Conservation (phyloP, 345 rosid species). For the Balakata baccata region DNA sequence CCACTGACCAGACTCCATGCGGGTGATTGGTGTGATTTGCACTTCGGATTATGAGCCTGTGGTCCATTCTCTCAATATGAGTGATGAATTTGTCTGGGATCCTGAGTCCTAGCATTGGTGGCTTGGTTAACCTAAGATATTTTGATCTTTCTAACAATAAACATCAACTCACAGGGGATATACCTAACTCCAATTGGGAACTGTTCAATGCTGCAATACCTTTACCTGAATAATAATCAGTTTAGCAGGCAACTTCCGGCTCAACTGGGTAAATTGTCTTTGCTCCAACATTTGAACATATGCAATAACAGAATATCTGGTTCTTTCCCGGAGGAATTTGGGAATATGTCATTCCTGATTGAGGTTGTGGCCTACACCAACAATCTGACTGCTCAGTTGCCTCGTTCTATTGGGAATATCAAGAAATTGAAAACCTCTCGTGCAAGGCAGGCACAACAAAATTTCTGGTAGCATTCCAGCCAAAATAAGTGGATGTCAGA, state of each 20-base stretch:
- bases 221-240: conserved; percentile 56
- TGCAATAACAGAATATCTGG: conserved; percentile 46
- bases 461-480: conserved; percentile 70
- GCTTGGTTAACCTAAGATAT: conserved; percentile 26
- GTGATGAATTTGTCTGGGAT: conserved; percentile 57
- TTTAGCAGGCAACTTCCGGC: conserved; percentile 62
- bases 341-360: conserved; percentile 44
- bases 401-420: conserved; percentile 46
- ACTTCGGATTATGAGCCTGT: conserved; percentile 32
- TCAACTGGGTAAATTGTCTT: conserved; percentile 36
- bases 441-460: conserved; percentile 56
- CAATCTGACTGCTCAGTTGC: conserved; percentile 64
- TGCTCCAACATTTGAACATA: conserved; percentile 32
- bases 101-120: conserved; percentile 53
- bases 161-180: conserved; percentile 55
- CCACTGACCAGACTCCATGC: conserved; percentile 54
- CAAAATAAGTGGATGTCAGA: conserved; percentile 63
- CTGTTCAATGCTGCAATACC: conserved; percentile 42
- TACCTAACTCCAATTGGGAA: conserved; percentile 39
- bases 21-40: conserved; percentile 61
- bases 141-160: conserved; percentile 47
- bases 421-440: conserved; percentile 50
- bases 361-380: conserved; percentile 70
- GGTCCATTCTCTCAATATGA: conserved; percentile 53
- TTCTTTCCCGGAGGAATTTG: conserved; percentile 48